Evolutionary conservation across 441 rosid species (phyloP), one percentile per base, ranked within the genome.

Genomic region (Codiaeum variegatum): DNA sequence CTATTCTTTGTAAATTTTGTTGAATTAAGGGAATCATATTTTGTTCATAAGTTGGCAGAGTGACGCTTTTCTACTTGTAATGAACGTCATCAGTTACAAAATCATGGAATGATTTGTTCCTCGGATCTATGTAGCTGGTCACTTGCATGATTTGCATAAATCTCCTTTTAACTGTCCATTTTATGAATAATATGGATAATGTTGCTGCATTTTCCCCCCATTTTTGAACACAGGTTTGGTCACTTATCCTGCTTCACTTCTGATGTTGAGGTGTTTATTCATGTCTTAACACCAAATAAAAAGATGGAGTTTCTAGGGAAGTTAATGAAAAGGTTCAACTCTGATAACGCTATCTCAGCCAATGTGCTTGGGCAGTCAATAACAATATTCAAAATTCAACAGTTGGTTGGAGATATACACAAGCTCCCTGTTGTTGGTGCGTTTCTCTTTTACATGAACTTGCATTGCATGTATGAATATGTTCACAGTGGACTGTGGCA

Each of bases 161-260:
- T 29, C 23, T 15, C 23, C 5, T 5, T 40, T 42, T 63, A 24
- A 44, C n/a, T 61, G 29, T 21, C 28, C 4, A 36, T 34, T 72
- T 40, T 36, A 7, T 29, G 13, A 44, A 70, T 12, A 32, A 12
- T 49, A 72, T 18, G 28, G 49, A 61, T 23, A 34, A 51, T 49
- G 9, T 19, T 68, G 12, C n/a, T 11, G 28, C 8, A 29, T 60
- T 29, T 34, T 71, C 18, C 65, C 65, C 61, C 76, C 46, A 21
- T 62, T 58, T 77, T 73, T 80, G 59, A 79, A 74, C 66, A 61
- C 93, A 96, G 98, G 88, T 91, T 92, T 88, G 97, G 98, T 84
- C 98, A 92, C 84, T 80, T 92, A 75, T 93, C 97, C 52, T 93
- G 97, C 84, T 93, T 83, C 85, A 78, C 92, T 75, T 88, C 97